These are phyloP conservation scores for Haematococcus sp. DNA, from an alignment of 139 green algal species.

Conservation along the genomic window DNA sequence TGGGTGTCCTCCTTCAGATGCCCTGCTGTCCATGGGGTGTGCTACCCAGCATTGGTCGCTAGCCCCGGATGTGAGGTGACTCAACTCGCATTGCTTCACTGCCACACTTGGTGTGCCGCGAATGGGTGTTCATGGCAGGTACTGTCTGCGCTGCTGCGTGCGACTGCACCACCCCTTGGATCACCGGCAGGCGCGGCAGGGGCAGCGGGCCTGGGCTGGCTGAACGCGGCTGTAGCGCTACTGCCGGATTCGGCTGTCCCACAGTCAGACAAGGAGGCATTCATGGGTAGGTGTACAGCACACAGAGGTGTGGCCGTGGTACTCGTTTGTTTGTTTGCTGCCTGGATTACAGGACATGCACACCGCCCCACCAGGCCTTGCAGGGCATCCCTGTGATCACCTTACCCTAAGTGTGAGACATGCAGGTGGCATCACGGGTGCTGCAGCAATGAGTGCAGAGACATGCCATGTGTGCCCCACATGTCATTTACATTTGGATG, in stretches of 20 bases:
- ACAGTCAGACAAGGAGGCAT: conserved; percentile 45
- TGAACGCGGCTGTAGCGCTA: conserved; percentile 33
- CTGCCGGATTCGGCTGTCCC: conserved; percentile 49
- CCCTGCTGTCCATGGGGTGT: no score
- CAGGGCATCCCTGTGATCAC: background rate
- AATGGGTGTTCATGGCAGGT: conserved; percentile 22
- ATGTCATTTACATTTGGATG: conserved; percentile 2
- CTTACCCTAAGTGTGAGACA: no score
- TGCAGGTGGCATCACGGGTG: no score
- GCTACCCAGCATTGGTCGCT: no score
- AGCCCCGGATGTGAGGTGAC: no score
- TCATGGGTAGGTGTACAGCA: conserved; percentile 12
- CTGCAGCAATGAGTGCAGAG: no score
- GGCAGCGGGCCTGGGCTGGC: conserved; percentile 46
- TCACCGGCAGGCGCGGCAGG: background rate
- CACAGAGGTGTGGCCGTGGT: background rate
- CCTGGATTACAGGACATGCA: no score
- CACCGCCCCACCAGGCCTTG: background rate
- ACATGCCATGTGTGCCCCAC: no score
- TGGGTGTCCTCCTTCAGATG: no score
- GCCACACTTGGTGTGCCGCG: no score
- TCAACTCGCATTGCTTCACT: no score
- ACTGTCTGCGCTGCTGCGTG: conserved; percentile 49
- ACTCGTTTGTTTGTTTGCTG: background rate
- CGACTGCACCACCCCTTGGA: no score